Conservation (phyloP, 2,329 filamentous ascomycete species). For the Mycosphaerella sp. region DNA sequence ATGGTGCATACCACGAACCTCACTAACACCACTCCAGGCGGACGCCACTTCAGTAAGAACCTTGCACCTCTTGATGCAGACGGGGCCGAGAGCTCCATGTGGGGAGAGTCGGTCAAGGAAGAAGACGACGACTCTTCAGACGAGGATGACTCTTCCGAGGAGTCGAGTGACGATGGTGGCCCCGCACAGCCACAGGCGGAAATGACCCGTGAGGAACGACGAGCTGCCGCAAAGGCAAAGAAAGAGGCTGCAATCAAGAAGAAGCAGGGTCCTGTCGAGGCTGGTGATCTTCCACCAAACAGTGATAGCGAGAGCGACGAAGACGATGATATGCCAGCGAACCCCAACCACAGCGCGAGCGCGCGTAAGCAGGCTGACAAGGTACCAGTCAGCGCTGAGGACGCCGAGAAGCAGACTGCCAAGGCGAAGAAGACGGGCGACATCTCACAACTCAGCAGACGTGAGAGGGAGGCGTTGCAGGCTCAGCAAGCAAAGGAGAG, state of each 20-base stretch:
- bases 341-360: slow-evolving; percentile 75
- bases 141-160: slow-evolving; percentile 44
- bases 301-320: slow-evolving; percentile 56
- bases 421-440: slow-evolving; percentile 53
- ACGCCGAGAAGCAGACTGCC: slow-evolving; percentile 43
- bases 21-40: slow-evolving; percentile 51
- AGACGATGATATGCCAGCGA: slow-evolving; percentile 65
- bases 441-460: slow-evolving; percentile 53
- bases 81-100: slow-evolving; percentile 84
- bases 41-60: slow-evolving; percentile 91
- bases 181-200: slow-evolving; percentile 37
- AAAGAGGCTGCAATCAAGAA: slow-evolving; percentile 82
- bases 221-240: slow-evolving; percentile 77
- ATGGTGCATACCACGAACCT: slow-evolving; percentile 21
- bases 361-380: slow-evolving; percentile 60
- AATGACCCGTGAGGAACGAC: slow-evolving; percentile 79
- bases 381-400: slow-evolving; percentile 46
- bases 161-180: slow-evolving; percentile 38
- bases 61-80: slow-evolving; percentile 82
- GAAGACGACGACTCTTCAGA: slow-evolving; percentile 48
- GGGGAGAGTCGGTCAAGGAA: slow-evolving; percentile 55
- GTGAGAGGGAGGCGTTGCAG: slow-evolving; percentile 72
- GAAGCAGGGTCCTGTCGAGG: slow-evolving; percentile 63
- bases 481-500: slow-evolving; percentile 82
- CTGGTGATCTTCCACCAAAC: slow-evolving; percentile 72